Conservation (phyloP, 148 eudicot genomes). For the Camellia japonica region DNA sequence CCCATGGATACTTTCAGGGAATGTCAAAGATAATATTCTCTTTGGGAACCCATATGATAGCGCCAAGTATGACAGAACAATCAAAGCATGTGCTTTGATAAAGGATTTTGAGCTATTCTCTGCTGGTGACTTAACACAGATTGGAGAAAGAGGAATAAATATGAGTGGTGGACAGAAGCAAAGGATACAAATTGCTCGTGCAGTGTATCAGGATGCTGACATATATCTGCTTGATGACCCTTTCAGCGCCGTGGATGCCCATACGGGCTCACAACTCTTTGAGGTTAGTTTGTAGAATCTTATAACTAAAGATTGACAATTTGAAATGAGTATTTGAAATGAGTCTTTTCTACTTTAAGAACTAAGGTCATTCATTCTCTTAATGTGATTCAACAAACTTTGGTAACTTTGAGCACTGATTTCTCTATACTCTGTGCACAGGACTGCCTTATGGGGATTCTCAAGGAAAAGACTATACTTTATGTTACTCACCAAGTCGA, state of each 20-base stretch:
- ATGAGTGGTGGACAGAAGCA: conserved; percentile 99
- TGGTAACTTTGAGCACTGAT: not conserved
- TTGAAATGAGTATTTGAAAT: not conserved
- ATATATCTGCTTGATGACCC: conserved; percentile 96
- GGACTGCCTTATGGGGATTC: conserved; percentile 90
- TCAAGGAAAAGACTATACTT: conserved; percentile 80
- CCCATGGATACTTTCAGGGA: conserved; percentile 93
- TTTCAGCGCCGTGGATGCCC: conserved; percentile 98
- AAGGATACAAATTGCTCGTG: conserved; percentile 97
- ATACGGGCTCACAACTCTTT: conserved; percentile 90
- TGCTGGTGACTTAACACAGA: conserved; percentile 85
- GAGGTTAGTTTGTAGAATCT: conserved; percentile 45
- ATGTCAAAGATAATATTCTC: conserved; percentile 80
- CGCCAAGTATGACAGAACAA: conserved; percentile 56
- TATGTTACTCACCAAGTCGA: conserved; percentile 97
- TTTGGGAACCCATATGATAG: conserved; percentile 76
- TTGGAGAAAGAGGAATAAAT: conserved; percentile 94
- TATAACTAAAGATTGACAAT: not conserved
- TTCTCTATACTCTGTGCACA: conserved; percentile 26
- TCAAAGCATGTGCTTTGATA: conserved; percentile 74
- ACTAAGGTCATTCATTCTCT: not conserved
- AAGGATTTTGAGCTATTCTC: conserved; percentile 93
- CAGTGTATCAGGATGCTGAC: conserved; percentile 91
- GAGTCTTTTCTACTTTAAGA: too few relatives aligned
- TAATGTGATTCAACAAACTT: not conserved